phyloP scores from a whole-genome alignment of 768 basidiomycete species.

The Melanogaster broomeanus region DNA sequence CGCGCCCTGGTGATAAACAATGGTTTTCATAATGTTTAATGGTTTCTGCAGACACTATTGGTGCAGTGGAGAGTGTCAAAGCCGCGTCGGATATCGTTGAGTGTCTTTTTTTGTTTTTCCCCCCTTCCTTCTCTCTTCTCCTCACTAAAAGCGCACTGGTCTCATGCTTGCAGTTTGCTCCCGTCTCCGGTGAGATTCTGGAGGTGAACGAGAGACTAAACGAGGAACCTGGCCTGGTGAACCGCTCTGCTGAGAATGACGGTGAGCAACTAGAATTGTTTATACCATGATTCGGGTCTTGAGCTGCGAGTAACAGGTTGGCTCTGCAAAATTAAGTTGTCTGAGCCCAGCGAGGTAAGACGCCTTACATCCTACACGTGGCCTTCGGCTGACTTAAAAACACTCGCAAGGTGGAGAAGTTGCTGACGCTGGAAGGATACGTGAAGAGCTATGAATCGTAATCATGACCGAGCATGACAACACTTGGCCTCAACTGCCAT shows the following conservation, averaged over 20 bases:
- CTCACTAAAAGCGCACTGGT: conserved; percentile 9
- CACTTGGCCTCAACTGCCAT: conserved; percentile 28
- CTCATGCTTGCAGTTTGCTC: conserved; percentile 68
- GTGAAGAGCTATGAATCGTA: conserved; percentile 52
- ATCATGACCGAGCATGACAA: conserved; percentile 3
- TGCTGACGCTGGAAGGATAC: conserved; percentile 82
- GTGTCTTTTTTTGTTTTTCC: conserved; percentile 25
- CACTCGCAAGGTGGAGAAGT: conserved; percentile 54
- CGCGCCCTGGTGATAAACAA: neutral
- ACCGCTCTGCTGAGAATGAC: conserved; percentile 82
- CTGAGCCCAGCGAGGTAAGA: conserved; percentile 73
- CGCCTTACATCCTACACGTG: neutral
- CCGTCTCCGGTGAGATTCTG: conserved; percentile 81
- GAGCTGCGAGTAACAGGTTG: conserved; percentile 59
- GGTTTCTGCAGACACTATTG: conserved; percentile 71
- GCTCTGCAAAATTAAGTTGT: conserved; percentile 91
- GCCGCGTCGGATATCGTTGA: conserved; percentile 91
- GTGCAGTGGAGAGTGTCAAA: conserved; percentile 95
- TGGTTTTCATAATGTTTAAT: conserved; percentile 5
- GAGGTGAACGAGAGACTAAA: conserved; percentile 77
- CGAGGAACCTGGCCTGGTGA: conserved; percentile 74
- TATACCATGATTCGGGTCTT: neutral
- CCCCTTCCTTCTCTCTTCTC: too few relatives aligned
- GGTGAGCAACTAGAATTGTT: conserved; percentile 51
- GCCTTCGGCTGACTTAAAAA: neutral